Base-by-base conservation (phyloP, 2,329 filamentous ascomycete species). In the Sclerotinia subarctica region DNA sequence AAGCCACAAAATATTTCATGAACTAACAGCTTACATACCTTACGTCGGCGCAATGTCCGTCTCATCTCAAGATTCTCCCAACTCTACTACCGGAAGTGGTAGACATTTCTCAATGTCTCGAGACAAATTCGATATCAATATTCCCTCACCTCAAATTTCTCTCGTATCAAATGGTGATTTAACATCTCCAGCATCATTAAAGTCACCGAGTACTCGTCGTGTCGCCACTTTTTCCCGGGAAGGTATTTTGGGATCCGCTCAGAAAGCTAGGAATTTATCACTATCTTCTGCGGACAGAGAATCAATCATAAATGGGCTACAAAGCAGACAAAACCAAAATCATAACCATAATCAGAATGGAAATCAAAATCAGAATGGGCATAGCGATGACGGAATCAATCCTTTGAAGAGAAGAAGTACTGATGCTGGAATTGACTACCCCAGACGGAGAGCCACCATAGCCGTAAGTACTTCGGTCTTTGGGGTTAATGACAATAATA, bases 391-490 rank as follows among this genome's bases (percentile, higher is more conserved):
- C 74, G 82, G 82, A 66, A 80, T 83, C 35, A 86, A 86, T 71
- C 85, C 86, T 51, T 78, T 88, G 42, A 88, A 89, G 78, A 82
- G 86, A 73, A 83, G 86, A 72, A 88, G 86, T 73, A 87, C 85
- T 17, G 86, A 89, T 73, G 83, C 82, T 47, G 84, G 83, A 24
- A 80, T 88, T 59, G 87, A 89, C 76, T 90, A 89, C 75, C 87
- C 87, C 21, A 82, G 87, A 72, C 81, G 87, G 72, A 82, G 87
- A 76, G 87, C 87, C 52, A 89, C 86, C 38, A 90, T 90, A 74
- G 87, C 87, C 73, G 87, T 89, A 83, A 72, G 86, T 82, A 51
- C 38, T 51, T 26, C n/a, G 13, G 32, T 38, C 15, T 51, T 69
- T 56, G 11, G 35, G 46, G 15, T 17, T 52, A 65, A 46, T 10